phyloP scores from a whole-genome alignment of 2,329 filamentous ascomycete genomes.

The Fusarium annulatum region DNA sequence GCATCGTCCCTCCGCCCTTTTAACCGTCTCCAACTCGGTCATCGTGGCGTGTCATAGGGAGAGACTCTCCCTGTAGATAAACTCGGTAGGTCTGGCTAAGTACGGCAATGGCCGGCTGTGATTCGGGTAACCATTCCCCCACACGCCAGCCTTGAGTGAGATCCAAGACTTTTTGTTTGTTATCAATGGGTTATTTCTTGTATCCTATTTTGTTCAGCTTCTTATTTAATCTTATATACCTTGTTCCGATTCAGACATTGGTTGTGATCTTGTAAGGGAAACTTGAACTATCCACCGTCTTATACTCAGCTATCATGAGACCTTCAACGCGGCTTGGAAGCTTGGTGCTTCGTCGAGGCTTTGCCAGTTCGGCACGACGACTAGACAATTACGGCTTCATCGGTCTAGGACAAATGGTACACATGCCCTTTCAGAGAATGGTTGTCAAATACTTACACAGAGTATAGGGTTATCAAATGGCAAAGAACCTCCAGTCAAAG shows the following conservation, averaged over 20 bases:
- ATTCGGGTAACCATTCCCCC: conserved; percentile 42
- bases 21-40: conserved; percentile 18
- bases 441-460: neutral
- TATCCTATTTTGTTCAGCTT: neutral
- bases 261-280: neutral
- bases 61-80: neutral
- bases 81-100: conserved; percentile 44
- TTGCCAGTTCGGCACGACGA: conserved; percentile 60
- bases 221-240: neutral
- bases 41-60: neutral
- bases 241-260: neutral
- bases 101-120: conserved; percentile 53
- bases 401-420: conserved; percentile 70
- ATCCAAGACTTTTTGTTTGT: neutral
- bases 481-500: conserved; percentile 69
- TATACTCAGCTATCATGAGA: conserved; percentile 28
- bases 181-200: neutral
- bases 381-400: conserved; percentile 69
- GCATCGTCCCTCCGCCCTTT: conserved; percentile 17
- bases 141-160: conserved; percentile 15
- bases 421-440: conserved; percentile 7
- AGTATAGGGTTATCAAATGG: conserved; percentile 70
- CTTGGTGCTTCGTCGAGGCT: conserved; percentile 57
- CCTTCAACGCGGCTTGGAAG: conserved; percentile 41
- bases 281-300: neutral